These are phyloP conservation scores for Colletotrichum sp. DNA, from an alignment of 2,329 filamentous ascomycete species.

Conservation along the genomic window DNA sequence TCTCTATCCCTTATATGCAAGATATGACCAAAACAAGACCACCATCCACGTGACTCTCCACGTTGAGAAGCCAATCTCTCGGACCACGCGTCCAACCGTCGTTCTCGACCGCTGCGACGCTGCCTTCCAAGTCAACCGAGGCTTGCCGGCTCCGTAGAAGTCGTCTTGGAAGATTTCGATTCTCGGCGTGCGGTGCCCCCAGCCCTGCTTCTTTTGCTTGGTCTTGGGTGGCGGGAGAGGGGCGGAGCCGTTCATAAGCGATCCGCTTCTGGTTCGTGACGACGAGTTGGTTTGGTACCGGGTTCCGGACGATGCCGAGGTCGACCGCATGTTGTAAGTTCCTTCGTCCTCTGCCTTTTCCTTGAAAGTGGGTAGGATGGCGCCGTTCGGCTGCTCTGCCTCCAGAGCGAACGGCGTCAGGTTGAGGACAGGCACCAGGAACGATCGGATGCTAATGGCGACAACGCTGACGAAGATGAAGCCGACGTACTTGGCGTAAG, in stretches of 20 bases:
- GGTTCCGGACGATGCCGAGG: conserved; percentile 38
- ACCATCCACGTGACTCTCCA: conserved; percentile 70
- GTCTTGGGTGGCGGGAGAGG: conserved; percentile 26
- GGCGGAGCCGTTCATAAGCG: conserved; percentile 27
- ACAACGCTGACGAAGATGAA: conserved; percentile 61
- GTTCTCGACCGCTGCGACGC: conserved; percentile 31
- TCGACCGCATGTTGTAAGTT: conserved; percentile 24
- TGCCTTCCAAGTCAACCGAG: conserved; percentile 32
- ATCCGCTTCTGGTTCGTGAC: conserved; percentile 27
- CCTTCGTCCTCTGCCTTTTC: conserved; percentile 57
- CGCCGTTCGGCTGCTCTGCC: conserved; percentile 32
- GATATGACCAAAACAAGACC: conserved; percentile 67
- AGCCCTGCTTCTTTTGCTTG: conserved; percentile 44
- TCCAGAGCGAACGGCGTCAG: conserved; percentile 60
- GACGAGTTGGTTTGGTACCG: conserved; percentile 32
- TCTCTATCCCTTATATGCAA: conserved; percentile 66
- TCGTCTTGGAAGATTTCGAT: conserved; percentile 59
- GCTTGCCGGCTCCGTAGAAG: conserved; percentile 46
- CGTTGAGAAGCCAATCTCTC: conserved; percentile 66
- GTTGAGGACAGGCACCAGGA: conserved; percentile 61
- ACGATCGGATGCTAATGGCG: conserved; percentile 56
- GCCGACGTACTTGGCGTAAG: conserved; percentile 79
- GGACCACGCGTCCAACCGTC: conserved; percentile 51
- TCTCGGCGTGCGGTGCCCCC: conserved; percentile 50
- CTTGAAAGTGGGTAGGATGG: conserved; percentile 55